Conservation (phyloP, 148 eudicot genomes). For the Agrostemma githago region DNA sequence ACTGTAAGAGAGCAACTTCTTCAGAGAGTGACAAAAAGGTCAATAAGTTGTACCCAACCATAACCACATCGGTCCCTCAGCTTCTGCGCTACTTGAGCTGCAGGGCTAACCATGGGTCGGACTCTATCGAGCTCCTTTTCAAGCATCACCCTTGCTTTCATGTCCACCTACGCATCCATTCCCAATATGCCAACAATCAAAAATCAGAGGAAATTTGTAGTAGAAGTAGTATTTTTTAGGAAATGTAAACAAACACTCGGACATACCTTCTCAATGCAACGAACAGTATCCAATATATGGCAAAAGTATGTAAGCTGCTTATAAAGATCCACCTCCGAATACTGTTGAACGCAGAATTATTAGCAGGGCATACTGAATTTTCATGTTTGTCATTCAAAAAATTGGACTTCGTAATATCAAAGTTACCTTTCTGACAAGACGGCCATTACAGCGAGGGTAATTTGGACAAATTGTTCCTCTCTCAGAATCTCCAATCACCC, state of each 20-base stretch:
- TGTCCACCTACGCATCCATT: conserved; percentile 48
- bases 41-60: conserved; percentile 88
- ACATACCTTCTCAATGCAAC: conserved; percentile 77
- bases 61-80: conserved; percentile 78
- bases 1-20: neutral
- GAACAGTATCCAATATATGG: conserved; percentile 64
- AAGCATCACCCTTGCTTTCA: conserved; percentile 36
- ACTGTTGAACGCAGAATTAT: conserved; percentile 34
- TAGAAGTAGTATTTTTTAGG: too few species aligned
- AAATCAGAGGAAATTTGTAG: neutral
- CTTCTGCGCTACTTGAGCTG: conserved; percentile 50
- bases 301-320: conserved; percentile 86
- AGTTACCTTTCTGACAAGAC: conserved; percentile 74
- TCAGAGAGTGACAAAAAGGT: conserved; percentile 46
- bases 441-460: conserved; percentile 89
- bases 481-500: conserved; percentile 86
- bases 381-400: neutral
- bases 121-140: conserved; percentile 64
- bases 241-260: neutral
- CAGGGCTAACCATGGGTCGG: conserved; percentile 57
- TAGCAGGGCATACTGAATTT: neutral
- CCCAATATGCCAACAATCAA: neutral
- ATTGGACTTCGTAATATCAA: too few species aligned
- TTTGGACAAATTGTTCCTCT: conserved; percentile 94
- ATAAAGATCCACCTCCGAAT: conserved; percentile 84